A percentile compares a stretch with the other conserved stretches of the same genome.
These are phyloP conservation scores for Coemansia sp. DNA, from an alignment of 371 early-diverging fungal species.

Conservation along the genomic window DNA sequence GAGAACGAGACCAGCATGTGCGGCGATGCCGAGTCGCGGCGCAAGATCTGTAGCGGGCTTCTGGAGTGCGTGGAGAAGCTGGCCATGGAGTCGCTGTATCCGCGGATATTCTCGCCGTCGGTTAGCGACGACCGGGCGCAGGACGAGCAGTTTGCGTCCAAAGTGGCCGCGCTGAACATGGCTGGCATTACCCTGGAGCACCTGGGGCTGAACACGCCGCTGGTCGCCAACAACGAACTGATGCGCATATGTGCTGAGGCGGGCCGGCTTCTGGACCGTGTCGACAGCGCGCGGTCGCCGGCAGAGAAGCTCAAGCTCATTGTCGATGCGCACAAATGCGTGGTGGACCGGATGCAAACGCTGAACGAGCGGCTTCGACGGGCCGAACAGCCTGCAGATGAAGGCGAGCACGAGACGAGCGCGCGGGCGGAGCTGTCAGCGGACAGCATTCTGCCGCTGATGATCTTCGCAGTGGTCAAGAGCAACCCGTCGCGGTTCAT, in stretches of 20 bases:
- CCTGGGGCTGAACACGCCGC: constrained; percentile 56
- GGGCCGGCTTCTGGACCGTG: constrained; percentile 19
- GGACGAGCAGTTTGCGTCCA: constrained; percentile 66
- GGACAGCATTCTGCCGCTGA: constrained; percentile 64
- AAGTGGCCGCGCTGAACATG: constrained; percentile 68
- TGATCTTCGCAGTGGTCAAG: constrained; percentile 68
- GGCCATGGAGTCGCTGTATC: constrained; percentile 31
- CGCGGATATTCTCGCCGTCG: constrained; percentile 27
- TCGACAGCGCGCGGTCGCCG: constrained; percentile 30
- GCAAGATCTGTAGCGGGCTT: constrained; percentile 14
- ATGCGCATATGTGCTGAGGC: constrained; percentile 22
- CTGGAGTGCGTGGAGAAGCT: constrained; percentile 42
- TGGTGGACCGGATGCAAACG: constrained; percentile 34
- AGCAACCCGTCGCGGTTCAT: constrained; percentile 67
- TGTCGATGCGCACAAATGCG: constrained; percentile 42
- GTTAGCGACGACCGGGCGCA: constrained; percentile 57
- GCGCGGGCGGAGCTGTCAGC: constrained; percentile 42
- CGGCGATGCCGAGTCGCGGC: constrained; percentile 41
- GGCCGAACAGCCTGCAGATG: neutral
- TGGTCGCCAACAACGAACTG: constrained; percentile 5
- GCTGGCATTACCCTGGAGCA: constrained; percentile 60
- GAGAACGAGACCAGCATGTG: constrained; percentile 43
- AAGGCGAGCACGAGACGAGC: neutral
- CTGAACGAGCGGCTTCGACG: constrained; percentile 15
- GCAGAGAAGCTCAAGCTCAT: constrained; percentile 46